phyloP scores from a whole-genome alignment of 768 basidiomycete species.

The Lactifluus volemus region DNA sequence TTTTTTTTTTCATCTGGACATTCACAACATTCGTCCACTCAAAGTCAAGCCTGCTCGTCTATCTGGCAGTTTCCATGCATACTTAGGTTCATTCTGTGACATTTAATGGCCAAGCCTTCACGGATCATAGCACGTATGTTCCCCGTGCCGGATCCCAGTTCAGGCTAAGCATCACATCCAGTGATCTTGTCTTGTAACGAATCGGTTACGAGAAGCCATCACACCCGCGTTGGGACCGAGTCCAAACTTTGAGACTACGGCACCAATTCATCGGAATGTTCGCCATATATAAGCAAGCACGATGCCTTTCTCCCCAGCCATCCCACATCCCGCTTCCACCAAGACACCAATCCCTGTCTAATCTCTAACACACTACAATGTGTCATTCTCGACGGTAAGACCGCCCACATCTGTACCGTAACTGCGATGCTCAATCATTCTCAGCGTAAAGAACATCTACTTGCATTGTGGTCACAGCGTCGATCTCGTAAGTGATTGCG shows the following conservation, averaged over 20 bases:
- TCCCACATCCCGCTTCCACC: slow-evolving; percentile 6
- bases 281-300: slow-evolving; percentile 13
- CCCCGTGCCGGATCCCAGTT: slow-evolving; percentile 12
- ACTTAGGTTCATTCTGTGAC: slow-evolving; percentile 9
- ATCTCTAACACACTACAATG: slow-evolving; percentile 5
- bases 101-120: slow-evolving; percentile 5
- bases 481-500: slow-evolving; percentile 7
- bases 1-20: slow-evolving; percentile 11
- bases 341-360: slow-evolving; percentile 1
- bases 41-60: slow-evolving; percentile 13
- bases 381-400: slow-evolving; percentile 16
- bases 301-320: neutral
- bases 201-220: slow-evolving; percentile 18
- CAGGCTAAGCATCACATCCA: slow-evolving; percentile 16
- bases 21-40: slow-evolving; percentile 1
- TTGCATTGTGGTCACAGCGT: slow-evolving; percentile 10
- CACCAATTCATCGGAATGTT: slow-evolving; percentile 10
- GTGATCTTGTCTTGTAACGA: slow-evolving; percentile 18
- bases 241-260: slow-evolving; percentile 11
- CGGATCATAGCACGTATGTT: slow-evolving; percentile 18
- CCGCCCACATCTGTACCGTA: neutral
- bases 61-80: slow-evolving; percentile 19
- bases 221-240: slow-evolving; percentile 15
- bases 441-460: slow-evolving; percentile 14
- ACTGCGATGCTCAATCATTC: neutral